phyloP scores from a whole-genome alignment of 2,329 filamentous ascomycete species.

The Magnaporthiopsis rhizophila region DNA sequence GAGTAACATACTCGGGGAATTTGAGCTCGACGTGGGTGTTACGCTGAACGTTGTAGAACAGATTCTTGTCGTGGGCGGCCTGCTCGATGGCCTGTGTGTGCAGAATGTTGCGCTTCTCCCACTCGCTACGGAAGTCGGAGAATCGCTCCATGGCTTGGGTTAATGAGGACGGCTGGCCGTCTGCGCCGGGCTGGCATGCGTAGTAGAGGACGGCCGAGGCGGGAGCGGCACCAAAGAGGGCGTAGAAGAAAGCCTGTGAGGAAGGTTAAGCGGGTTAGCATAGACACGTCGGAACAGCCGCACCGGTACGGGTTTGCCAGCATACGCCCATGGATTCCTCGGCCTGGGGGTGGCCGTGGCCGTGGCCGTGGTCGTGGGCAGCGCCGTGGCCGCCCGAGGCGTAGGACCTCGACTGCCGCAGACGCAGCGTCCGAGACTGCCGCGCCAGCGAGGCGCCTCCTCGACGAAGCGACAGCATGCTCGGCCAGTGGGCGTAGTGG shows the following conservation, averaged over 20 bases:
- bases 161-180: slow-evolving; percentile 42
- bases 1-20: slow-evolving; percentile 47
- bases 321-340: slow-evolving; percentile 52
- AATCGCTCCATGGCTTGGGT: slow-evolving; percentile 38
- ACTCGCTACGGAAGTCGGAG: slow-evolving; percentile 38
- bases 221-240: slow-evolving; percentile 37
- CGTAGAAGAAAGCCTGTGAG: slow-evolving; percentile 40
- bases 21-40: slow-evolving; percentile 42
- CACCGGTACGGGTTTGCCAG: slow-evolving; percentile 10
- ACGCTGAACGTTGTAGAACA: slow-evolving; percentile 39
- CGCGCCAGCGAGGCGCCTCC: slow-evolving; percentile 28
- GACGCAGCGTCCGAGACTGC: slow-evolving; percentile 21
- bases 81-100: slow-evolving; percentile 46
- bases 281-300: not conserved
- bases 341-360: slow-evolving; percentile 29
- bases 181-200: slow-evolving; percentile 36
- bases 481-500: slow-evolving; percentile 4
- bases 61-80: slow-evolving; percentile 48
- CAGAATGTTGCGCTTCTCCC: slow-evolving; percentile 44
- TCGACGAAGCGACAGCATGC: slow-evolving; percentile 30
- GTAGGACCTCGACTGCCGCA: slow-evolving; percentile 37
- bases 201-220: slow-evolving; percentile 37
- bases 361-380: slow-evolving; percentile 25
- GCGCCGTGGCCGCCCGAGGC: slow-evolving; percentile 44
- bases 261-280: not conserved